Conservation (phyloP, 805 yeast species). For the Peterozyma xylosa region DNA sequence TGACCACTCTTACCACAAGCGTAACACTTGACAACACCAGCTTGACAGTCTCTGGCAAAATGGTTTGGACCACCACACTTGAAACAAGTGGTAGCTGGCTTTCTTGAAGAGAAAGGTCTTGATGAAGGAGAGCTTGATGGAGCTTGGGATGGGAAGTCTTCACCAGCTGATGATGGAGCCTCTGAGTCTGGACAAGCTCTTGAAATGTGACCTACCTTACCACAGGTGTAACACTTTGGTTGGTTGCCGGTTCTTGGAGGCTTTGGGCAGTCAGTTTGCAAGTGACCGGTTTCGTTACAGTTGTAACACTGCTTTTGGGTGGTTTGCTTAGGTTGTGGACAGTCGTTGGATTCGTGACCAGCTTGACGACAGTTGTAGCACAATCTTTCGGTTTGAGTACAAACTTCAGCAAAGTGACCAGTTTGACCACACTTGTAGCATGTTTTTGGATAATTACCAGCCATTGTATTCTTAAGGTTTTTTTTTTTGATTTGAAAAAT, state of each 20-base stretch:
- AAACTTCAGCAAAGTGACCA: constrained; percentile 86
- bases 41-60: constrained; percentile 84
- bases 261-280: constrained; percentile 75
- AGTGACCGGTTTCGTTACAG: constrained; percentile 88
- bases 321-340: constrained; percentile 83
- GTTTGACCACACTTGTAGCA: constrained; percentile 90
- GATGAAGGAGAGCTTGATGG: constrained; percentile 14
- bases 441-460: constrained; percentile 44
- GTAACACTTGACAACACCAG: constrained; percentile 71
- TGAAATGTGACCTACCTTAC: constrained; percentile 75
- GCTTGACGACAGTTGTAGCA: constrained; percentile 91
- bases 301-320: constrained; percentile 86
- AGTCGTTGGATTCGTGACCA: constrained; percentile 83
- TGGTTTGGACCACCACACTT: constrained; percentile 93
- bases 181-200: constrained; percentile 53
- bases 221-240: constrained; percentile 75
- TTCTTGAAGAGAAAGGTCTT: constrained; percentile 15
- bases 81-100: constrained; percentile 59
- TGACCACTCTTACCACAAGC: constrained; percentile 91
- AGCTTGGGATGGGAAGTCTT: neutral
- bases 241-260: constrained; percentile 32
- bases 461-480: constrained; percentile 13
- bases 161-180: constrained; percentile 6
- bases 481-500: neutral
- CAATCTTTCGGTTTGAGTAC: constrained; percentile 76